Evolutionary conservation across 345 rosid genomes (phyloP).

Genomic region (Salix purpurea): DNA sequence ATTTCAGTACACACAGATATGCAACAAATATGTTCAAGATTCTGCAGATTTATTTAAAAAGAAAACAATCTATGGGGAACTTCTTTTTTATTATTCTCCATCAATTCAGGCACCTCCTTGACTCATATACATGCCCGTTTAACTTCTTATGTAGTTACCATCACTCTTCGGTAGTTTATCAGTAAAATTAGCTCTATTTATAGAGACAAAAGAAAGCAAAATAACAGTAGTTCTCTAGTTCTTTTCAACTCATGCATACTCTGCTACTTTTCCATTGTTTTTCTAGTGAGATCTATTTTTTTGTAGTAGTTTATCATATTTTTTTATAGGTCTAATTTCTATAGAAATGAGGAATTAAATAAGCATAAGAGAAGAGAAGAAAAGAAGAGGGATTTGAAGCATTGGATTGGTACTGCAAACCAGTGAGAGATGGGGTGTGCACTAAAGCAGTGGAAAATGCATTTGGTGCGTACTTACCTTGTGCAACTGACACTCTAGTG

Average conservation of each 20-base stretch:
- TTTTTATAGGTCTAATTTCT: too few species aligned
- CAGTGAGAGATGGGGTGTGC: constrained; percentile 73
- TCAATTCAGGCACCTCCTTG: too few species aligned
- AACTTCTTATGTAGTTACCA: too few species aligned
- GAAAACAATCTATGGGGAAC: constrained; percentile 16
- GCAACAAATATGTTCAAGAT: constrained; percentile 5
- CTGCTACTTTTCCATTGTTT: constrained; percentile 38
- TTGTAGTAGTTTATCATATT: too few species aligned
- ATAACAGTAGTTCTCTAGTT: too few species aligned
- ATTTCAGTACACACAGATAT: background rate
- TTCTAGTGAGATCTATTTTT: background rate
- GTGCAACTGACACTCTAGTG: constrained; percentile 78
- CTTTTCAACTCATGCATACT: constrained; percentile 10
- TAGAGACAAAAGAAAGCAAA: too few species aligned
- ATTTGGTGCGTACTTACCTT: constrained; percentile 90
- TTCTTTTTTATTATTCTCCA: constrained; percentile 13
- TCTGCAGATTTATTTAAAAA: constrained; percentile 6
- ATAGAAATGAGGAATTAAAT: too few species aligned
- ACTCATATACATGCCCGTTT: too few species aligned
- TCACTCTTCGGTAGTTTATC: too few species aligned
- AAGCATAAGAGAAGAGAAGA: background rate
- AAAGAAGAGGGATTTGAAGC: constrained; percentile 49
- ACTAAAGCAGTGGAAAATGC: constrained; percentile 72
- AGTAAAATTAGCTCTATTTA: too few species aligned
- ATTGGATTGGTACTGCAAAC: constrained; percentile 78